phyloP scores from a whole-genome alignment of 257 asterid species.

The Buddleja alternifolia region DNA sequence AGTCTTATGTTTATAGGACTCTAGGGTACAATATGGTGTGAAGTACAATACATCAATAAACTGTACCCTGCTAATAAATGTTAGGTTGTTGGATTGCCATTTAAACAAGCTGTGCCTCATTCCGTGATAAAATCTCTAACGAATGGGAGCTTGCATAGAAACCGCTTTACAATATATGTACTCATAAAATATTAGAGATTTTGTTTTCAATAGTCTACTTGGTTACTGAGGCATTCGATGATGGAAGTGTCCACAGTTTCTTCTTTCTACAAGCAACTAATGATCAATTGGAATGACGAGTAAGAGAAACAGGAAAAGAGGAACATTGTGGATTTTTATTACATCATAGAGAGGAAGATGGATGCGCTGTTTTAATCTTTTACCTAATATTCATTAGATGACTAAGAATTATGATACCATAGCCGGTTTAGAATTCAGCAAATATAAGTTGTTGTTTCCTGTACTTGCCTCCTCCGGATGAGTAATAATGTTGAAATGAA shows the following conservation, averaged over 20 bases:
- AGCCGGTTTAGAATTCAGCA: too few relatives aligned
- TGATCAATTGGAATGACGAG: too few relatives aligned
- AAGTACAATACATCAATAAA: not conserved
- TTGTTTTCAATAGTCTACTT: not conserved
- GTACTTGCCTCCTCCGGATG: too few relatives aligned
- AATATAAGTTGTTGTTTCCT: too few relatives aligned
- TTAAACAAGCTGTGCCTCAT: not conserved
- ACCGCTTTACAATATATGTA: not conserved
- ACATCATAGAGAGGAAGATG: too few relatives aligned
- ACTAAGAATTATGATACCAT: too few relatives aligned
- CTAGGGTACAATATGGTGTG: not conserved
- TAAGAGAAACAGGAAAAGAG: too few relatives aligned
- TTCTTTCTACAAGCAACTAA: too few relatives aligned
- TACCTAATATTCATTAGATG: too few relatives aligned
- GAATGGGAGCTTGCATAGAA: not conserved
- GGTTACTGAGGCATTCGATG: not conserved
- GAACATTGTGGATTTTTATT: too few relatives aligned
- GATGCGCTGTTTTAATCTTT: too few relatives aligned
- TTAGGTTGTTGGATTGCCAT: not conserved
- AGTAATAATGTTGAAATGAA: too few relatives aligned
- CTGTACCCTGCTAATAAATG: not conserved
- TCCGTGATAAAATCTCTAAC: not conserved
- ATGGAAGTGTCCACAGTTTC: not conserved
- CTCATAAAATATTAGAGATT: not conserved
- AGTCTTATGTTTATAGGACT: constrained; percentile 1